phyloP scores from a whole-genome alignment of 495 filamentous ascomycete genomes.

The Oidiodendron maius region DNA sequence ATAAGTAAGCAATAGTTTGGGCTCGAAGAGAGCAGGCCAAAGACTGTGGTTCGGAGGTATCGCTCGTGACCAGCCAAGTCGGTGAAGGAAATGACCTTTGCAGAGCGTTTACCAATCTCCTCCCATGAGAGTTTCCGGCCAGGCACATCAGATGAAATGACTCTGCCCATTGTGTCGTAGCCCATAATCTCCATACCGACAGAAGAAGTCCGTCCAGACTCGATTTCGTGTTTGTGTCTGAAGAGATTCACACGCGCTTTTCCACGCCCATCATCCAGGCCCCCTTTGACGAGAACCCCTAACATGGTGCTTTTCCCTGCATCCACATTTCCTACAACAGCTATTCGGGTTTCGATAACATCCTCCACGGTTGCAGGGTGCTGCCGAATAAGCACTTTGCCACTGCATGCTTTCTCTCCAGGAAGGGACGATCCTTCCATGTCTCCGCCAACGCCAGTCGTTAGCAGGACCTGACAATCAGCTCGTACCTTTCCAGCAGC shows the following conservation, averaged over 20 bases:
- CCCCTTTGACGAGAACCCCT: constrained; percentile 91
- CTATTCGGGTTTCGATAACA: constrained; percentile 92
- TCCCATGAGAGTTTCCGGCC: constrained; percentile 93
- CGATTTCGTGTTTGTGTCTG: constrained; percentile 95
- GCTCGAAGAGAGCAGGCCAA: constrained; percentile 88
- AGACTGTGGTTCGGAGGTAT: constrained; percentile 94
- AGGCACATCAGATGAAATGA: constrained; percentile 71
- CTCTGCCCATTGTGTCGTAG: constrained; percentile 83
- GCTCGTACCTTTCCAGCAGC: constrained; percentile 62
- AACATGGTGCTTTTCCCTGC: constrained; percentile 97
- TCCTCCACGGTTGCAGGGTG: constrained; percentile 70
- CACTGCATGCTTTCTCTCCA: constrained; percentile 59
- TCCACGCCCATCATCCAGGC: constrained; percentile 89
- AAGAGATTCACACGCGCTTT: constrained; percentile 96
- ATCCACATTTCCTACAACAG: constrained; percentile 95
- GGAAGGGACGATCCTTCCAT: constrained; percentile 52
- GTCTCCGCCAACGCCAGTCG: constrained; percentile 80
- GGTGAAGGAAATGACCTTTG: constrained; percentile 95
- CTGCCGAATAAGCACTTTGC: constrained; percentile 79
- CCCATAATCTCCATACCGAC: constrained; percentile 99
- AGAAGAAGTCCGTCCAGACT: constrained; percentile 89
- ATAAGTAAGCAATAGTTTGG: constrained; percentile 97
- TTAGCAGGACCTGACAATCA: constrained; percentile 74
- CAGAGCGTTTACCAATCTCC: constrained; percentile 91
- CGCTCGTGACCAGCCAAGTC: constrained; percentile 94